Evolutionary conservation across 2,329 filamentous ascomycete genomes (phyloP).

Genomic region (Ophiosphaerella korrae): DNA sequence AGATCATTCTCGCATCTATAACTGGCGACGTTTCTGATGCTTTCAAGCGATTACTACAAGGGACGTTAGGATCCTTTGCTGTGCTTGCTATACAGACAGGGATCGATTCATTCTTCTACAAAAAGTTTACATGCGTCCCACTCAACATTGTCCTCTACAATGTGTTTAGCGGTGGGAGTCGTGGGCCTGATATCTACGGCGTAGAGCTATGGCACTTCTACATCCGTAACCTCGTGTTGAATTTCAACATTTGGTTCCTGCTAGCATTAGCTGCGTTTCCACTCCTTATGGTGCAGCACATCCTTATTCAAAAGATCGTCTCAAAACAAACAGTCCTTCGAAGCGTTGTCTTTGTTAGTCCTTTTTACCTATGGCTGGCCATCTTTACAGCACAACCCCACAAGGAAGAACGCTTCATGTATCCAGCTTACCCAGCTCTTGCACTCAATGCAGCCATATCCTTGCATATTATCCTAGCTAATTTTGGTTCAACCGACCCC

Average conservation of each 20-base stretch:
- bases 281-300: slow-evolving; percentile 74
- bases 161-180: slow-evolving; percentile 77
- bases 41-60: slow-evolving; percentile 67
- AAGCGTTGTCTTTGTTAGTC: slow-evolving; percentile 76
- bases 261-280: slow-evolving; percentile 77
- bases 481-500: slow-evolving; percentile 72
- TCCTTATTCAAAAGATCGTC: slow-evolving; percentile 64
- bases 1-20: slow-evolving; percentile 62
- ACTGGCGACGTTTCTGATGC: slow-evolving; percentile 65
- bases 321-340: slow-evolving; percentile 74
- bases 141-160: slow-evolving; percentile 98
- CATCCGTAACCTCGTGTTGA: slow-evolving; percentile 84
- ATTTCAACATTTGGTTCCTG: slow-evolving; percentile 94
- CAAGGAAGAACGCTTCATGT: slow-evolving; percentile 99
- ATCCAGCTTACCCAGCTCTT: slow-evolving; percentile 89
- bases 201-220: slow-evolving; percentile 98
- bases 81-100: slow-evolving; percentile 71
- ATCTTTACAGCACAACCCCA: slow-evolving; percentile 94
- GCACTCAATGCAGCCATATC: slow-evolving; percentile 86
- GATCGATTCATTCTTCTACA: slow-evolving; percentile 86
- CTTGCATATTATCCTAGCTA: slow-evolving; percentile 77
- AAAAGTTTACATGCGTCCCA: slow-evolving; percentile 74
- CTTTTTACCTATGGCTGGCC: slow-evolving; percentile 92
- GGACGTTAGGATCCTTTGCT: slow-evolving; percentile 67
- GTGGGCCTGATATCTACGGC: slow-evolving; percentile 89